Evolutionary conservation across 441 rosid species (phyloP).

Genomic region (Erodium texanum): DNA sequence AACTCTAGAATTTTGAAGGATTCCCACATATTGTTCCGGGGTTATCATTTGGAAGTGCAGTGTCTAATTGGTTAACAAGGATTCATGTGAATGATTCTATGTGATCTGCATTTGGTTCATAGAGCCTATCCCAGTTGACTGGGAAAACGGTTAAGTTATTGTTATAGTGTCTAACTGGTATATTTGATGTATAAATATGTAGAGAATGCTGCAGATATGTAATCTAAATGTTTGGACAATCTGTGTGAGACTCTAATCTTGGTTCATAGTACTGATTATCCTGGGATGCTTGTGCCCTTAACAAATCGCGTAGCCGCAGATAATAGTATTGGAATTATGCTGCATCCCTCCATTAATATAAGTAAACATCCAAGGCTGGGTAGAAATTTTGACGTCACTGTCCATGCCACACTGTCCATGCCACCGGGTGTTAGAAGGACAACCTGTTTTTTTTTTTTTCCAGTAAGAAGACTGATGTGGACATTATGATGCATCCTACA

Average conservation of each 20-base stretch:
- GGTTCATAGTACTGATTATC: neutral
- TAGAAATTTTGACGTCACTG: neutral
- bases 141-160: too few relatives aligned
- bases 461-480: neutral
- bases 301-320: neutral
- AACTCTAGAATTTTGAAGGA: neutral
- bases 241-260: neutral
- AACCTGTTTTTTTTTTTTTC: neutral
- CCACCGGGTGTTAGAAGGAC: neutral
- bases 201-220: neutral
- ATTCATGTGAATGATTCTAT: too few relatives aligned
- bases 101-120: too few relatives aligned
- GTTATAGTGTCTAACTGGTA: too few relatives aligned
- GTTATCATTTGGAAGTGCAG: neutral
- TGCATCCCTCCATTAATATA: too few relatives aligned
- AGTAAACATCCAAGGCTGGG: neutral
- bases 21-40: neutral
- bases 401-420: neutral
- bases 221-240: neutral
- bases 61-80: neutral
- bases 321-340: neutral
- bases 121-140: too few relatives aligned
- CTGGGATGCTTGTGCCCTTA: neutral
- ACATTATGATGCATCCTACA: neutral
- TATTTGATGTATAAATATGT: too few relatives aligned